Evolutionary conservation across 2,329 filamentous ascomycete genomes (phyloP).

Genomic region (Biscogniauxia mediterranea): DNA sequence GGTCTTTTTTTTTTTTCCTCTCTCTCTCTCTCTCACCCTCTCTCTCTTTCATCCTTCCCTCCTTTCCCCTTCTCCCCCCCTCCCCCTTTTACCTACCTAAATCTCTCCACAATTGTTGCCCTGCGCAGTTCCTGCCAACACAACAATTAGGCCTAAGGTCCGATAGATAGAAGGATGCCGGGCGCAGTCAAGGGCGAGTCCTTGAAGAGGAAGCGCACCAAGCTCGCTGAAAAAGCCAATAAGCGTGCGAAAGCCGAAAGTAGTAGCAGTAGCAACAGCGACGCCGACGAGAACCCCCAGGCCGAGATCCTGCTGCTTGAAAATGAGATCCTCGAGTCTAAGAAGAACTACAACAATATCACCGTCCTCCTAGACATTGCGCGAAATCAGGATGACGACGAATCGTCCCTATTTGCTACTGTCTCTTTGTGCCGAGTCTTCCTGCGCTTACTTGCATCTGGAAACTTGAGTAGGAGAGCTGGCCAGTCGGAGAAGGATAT

Average conservation of each 20-base stretch:
- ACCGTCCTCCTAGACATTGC: constrained; percentile 64
- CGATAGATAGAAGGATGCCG: constrained; percentile 27
- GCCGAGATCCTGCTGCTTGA: constrained; percentile 73
- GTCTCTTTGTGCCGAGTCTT: constrained; percentile 87
- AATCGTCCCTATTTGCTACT: constrained; percentile 64
- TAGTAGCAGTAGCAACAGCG: constrained; percentile 41
- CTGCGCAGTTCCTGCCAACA: not conserved
- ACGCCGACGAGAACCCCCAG: constrained; percentile 52
- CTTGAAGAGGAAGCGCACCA: constrained; percentile 53
- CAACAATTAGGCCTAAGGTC: not conserved
- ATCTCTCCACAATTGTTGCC: not conserved
- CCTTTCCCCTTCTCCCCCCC: too few species aligned
- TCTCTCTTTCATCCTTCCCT: not conserved
- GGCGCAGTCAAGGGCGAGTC: constrained; percentile 28
- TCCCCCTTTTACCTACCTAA: too few species aligned
- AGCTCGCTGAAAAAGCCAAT: constrained; percentile 42
- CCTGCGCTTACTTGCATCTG: constrained; percentile 73
- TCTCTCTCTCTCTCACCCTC: not conserved
- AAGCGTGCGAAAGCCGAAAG: constrained; percentile 52
- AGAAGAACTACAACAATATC: constrained; percentile 91
- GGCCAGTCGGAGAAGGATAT: constrained; percentile 69
- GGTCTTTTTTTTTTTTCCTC: constrained; percentile 16
- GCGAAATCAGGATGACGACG: constrained; percentile 47
- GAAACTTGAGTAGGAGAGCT: constrained; percentile 65
- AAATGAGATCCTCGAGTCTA: constrained; percentile 77